Evolutionary conservation across 2,329 filamentous ascomycete genomes (phyloP).

Genomic region (Exophiala oligosperma): DNA sequence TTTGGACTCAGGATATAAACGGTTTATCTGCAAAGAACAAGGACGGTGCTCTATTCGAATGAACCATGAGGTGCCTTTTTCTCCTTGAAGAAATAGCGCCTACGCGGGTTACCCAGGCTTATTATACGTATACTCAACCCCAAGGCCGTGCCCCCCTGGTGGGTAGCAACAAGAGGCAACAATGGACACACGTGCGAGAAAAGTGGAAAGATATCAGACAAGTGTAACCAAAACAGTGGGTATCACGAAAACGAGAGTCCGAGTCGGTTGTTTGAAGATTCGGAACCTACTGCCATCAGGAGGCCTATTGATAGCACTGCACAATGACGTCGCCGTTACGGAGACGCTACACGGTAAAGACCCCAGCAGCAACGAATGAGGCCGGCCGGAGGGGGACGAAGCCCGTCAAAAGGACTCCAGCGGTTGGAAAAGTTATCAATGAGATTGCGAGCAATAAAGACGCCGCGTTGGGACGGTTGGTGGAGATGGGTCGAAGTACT

Average conservation of each 20-base stretch:
- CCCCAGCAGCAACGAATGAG: not conserved
- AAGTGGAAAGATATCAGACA: constrained; percentile 20
- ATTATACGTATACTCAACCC: constrained; percentile 3
- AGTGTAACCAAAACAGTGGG: constrained; percentile 22
- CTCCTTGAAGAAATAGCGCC: not conserved
- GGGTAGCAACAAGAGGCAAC: constrained; percentile 3
- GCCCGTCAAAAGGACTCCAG: constrained; percentile 11
- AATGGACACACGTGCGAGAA: constrained; percentile 16
- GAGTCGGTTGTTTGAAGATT: constrained; percentile 11
- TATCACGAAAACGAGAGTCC: constrained; percentile 19
- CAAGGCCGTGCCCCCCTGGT: not conserved
- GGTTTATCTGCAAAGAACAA: too few species aligned
- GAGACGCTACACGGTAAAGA: not conserved
- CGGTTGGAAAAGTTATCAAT: too few species aligned
- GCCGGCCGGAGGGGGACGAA: not conserved
- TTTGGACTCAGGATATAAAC: not conserved
- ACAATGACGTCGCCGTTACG: constrained; percentile 18
- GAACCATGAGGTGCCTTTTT: not conserved
- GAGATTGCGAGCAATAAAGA: too few species aligned
- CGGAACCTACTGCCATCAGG: not conserved
- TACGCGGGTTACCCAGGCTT: not conserved
- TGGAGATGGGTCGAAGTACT: too few species aligned
- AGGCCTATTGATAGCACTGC: not conserved
- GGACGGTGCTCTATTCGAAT: too few species aligned
- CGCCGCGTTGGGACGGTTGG: too few species aligned